Evolutionary conservation across 75 land plant genomes (phyloP), one percentile per base, ranked within the genome.

Genomic region (Pseudotsuga menziesii): DNA sequence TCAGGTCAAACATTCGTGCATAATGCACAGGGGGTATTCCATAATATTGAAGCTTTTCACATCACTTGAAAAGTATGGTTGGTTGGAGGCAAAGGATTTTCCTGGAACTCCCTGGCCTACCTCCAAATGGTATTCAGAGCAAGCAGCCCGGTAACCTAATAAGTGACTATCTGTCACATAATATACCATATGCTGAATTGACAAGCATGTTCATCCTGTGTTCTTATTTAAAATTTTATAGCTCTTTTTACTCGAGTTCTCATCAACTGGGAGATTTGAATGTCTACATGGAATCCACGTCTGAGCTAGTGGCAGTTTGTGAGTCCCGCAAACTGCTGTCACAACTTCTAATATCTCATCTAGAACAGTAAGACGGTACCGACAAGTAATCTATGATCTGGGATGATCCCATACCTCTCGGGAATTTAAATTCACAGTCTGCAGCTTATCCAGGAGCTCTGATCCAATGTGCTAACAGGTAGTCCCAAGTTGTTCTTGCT

Each of bases 361-460:
- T 36, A 80, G 74, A 58, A 69, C 86, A 9, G 82, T 80, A 22
- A 52, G 74, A 44, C 36, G 74, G 54, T n/a, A n/a, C 35, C 39
- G 70, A 66, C 8, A 35, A 66, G 29, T 13, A 27, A 32, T 66
- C 70, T 66, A 19, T 36, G 80, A 26, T 22, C 77, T 48, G 22
- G 71, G 82, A 57, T 75, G 39, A 36, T 62, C 80, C n/a, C 61
- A 44, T 23, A 75, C 77, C 75, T 76, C 81, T 76, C 84, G 80
- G 71, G 83, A 83, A 25, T 81, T 82, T 61, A 90, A 88, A 75
- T 82, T 74, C 60, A 88, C 89, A 17, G 88, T 88, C 89, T 90
- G 89, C 57, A 83, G 32, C 1, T 29, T 29, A 0, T 1, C 32
- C 32, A 29, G 32, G 32, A 29, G 32, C 32, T n/a, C n/a, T n/a